phyloP scores from a whole-genome alignment of 1,139 yeast species.

The Zygoascus meyerae region DNA sequence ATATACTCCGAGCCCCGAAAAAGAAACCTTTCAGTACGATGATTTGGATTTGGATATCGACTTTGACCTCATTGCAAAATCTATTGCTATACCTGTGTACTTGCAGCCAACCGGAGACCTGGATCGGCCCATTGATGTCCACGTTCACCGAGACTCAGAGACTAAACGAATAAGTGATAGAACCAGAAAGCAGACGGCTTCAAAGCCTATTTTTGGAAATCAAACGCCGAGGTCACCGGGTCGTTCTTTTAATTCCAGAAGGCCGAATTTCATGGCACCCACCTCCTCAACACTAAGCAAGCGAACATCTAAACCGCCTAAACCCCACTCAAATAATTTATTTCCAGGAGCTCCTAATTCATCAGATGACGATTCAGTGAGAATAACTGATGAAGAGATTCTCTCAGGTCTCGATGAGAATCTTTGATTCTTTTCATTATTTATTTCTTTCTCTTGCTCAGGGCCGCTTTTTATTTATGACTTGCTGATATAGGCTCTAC shows the following conservation, averaged over 20 bases:
- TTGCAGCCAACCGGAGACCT: constrained; percentile 6
- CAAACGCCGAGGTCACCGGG: no score
- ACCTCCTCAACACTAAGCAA: constrained; percentile 4
- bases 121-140: constrained; percentile 1
- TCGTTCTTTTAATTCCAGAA: background rate
- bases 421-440: background rate
- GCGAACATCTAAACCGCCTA: background rate
- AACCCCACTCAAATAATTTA: no score
- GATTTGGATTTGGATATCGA: constrained; percentile 9
- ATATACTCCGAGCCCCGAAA: constrained; percentile 6
- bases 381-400: constrained; percentile 3
- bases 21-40: background rate
- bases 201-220: no score
- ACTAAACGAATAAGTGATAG: background rate
- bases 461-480: no score
- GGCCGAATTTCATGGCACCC: constrained; percentile 10
- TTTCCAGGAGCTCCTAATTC: no score
- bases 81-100: background rate
- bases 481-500: background rate
- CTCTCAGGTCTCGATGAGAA: constrained; percentile 6
- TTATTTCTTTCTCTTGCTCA: background rate
- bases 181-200: no score
- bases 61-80: constrained; percentile 5
- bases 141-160: constrained; percentile 5
- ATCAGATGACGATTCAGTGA: background rate